A percentile compares a stretch with the other conserved stretches of the same genome.
Evolutionary conservation across 2,329 filamentous ascomycete species (phyloP).

Genomic region (Xylariaceae sp.): DNA sequence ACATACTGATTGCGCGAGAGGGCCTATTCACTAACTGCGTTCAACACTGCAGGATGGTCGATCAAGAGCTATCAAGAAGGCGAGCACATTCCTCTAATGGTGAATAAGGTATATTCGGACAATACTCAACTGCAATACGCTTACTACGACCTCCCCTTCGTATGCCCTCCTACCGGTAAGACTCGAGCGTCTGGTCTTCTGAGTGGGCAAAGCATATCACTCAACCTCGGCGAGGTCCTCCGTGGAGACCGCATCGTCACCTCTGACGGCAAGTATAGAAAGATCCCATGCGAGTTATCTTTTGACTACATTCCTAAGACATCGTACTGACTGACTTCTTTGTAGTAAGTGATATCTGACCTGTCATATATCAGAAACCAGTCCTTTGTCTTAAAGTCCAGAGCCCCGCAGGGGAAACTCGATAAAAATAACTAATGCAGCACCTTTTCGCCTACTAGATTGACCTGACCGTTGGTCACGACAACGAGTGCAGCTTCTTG

Average conservation of each 20-base stretch:
- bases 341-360: too few species aligned
- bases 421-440: too few species aligned
- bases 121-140: constrained; percentile 88
- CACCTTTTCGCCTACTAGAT: too few species aligned
- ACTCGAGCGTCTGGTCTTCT: constrained; percentile 66
- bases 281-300: too few species aligned
- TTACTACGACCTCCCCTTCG: constrained; percentile 84
- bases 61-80: constrained; percentile 74
- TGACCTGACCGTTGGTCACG: constrained; percentile 72
- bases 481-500: constrained; percentile 69
- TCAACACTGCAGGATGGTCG: constrained; percentile 62
- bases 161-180: constrained; percentile 73
- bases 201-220: constrained; percentile 72
- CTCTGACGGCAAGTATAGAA: too few species aligned
- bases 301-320: too few species aligned
- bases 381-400: too few species aligned
- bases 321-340: too few species aligned
- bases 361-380: too few species aligned
- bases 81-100: constrained; percentile 78
- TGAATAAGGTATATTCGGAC: constrained; percentile 91
- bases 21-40: constrained; percentile 17
- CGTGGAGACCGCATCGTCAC: constrained; percentile 82
- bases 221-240: constrained; percentile 84
- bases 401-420: too few species aligned
- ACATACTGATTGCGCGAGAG: not conserved